Base-by-base conservation (phyloP, 1,284 basidiomycete genomes). In the Tylopilus orsonianus region DNA sequence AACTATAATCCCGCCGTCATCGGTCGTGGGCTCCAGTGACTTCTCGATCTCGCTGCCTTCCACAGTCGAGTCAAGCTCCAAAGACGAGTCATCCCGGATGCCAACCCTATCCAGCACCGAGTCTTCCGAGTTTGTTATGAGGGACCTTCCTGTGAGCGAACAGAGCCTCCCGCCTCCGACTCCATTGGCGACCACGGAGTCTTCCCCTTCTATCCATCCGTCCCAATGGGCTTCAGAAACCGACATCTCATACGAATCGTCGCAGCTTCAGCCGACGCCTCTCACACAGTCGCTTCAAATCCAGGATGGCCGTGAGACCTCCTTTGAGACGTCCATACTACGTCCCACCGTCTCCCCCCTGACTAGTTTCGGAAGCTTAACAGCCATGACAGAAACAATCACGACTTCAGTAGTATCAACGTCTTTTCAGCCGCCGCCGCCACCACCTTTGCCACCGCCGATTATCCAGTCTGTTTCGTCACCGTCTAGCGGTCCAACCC, bases 171-270 rank as follows among this genome's bases (percentile, higher is more conserved):
- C 20, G 19, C 53, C 54, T 6, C 64, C 61, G 1, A 49, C 14
- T 3, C 57, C 63, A 20, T 51, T 64, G 46, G 57, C 54, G 14
- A 65, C 50, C 24, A 55, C 63, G 6, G 58, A 56, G 20, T 50
- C 65, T 2, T 71, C 69, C 20, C 68, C 71, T 18, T 70, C 71
- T 9, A 53, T 78, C 40, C 70, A 67, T 12, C 69, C 69, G 36
- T 75, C 75, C 14, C 56, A 71, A 24, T 86, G 83, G 83, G 78
- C 75, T 8, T 67, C 74, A 3, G 80, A 82, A 56, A 81, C 80
- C 0, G 79, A 87, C 50, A 56, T 71, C 8, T 84, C 86, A 0
- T 90, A 84, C 53, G 85, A 88, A 29, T 86, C 85, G 0, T 83
- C 83, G 0, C 66, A 84, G 14, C 68, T 90, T 19, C 71, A 71